phyloP scores from a whole-genome alignment of 2,329 filamentous ascomycete genomes.

The Fusarium sp. region DNA sequence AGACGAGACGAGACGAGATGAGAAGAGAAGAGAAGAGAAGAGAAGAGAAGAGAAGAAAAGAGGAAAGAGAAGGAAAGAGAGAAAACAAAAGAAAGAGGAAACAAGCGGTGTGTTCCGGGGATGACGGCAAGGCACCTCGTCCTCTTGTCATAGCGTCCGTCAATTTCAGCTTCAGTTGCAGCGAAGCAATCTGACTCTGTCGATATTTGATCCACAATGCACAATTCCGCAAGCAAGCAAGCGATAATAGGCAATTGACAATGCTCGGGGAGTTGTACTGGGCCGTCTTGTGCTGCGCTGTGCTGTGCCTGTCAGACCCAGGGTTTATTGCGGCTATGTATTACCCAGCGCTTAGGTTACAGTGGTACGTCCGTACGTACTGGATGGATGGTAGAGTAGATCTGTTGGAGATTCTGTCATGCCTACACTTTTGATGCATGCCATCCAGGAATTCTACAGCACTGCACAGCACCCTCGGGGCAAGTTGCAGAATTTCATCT shows the following conservation, averaged over 20 bases:
- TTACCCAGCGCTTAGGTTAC: slow-evolving; percentile 28
- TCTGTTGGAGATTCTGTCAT: slow-evolving; percentile 42
- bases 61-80: slow-evolving; percentile 4
- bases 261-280: not conserved
- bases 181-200: not conserved
- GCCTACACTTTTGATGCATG: slow-evolving; percentile 40
- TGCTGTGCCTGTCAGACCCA: slow-evolving; percentile 20
- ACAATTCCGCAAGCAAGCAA: not conserved
- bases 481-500: slow-evolving; percentile 18
- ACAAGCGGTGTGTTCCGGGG: slow-evolving; percentile 35
- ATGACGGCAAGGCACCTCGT: slow-evolving; percentile 17
- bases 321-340: not conserved
- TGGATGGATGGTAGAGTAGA: slow-evolving; percentile 27
- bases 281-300: too few species aligned
- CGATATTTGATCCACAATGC: slow-evolving; percentile 3
- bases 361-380: not conserved
- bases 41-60: slow-evolving; percentile 1
- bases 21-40: slow-evolving; percentile 3
- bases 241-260: not conserved
- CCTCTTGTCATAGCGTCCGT: slow-evolving; percentile 27
- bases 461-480: slow-evolving; percentile 11
- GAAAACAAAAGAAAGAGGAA: slow-evolving; percentile 22
- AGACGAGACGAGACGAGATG: slow-evolving; percentile 13
- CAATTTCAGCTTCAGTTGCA: slow-evolving; percentile 27
- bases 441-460: slow-evolving; percentile 30